phyloP scores from a whole-genome alignment of 2,329 filamentous ascomycete genomes.

The Alternaria sp. region DNA sequence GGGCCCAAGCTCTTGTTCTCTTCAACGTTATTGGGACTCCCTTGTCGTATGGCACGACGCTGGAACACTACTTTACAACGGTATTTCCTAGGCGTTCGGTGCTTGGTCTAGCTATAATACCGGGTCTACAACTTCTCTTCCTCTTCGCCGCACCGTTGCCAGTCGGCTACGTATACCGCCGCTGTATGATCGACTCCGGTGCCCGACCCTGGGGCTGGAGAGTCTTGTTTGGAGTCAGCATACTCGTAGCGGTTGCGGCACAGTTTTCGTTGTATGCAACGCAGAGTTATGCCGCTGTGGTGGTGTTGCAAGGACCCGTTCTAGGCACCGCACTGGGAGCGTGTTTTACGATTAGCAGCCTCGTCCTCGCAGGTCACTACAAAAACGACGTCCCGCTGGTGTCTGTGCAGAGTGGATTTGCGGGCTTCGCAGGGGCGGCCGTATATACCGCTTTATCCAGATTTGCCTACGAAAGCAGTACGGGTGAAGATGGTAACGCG shows the following conservation, averaged over 20 bases:
- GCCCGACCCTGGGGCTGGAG: not conserved
- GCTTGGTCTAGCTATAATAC: constrained; percentile 10
- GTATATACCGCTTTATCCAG: constrained; percentile 16
- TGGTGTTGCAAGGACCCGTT: constrained; percentile 19
- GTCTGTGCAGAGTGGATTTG: constrained; percentile 37
- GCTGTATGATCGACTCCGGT: not conserved
- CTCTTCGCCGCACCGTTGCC: constrained; percentile 14
- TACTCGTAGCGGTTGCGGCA: not conserved
- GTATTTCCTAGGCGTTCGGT: constrained; percentile 4
- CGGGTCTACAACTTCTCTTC: constrained; percentile 18
- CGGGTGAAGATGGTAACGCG: not conserved
- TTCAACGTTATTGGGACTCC: constrained; percentile 34
- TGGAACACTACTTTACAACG: constrained; percentile 32
- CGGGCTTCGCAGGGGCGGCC: constrained; percentile 20
- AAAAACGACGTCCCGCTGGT: constrained; percentile 37
- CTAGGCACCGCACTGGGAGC: constrained; percentile 24
- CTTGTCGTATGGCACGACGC: constrained; percentile 28
- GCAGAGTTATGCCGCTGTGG: not conserved
- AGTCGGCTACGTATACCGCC: constrained; percentile 7
- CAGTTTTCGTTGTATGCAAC: not conserved
- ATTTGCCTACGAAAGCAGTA: not conserved
- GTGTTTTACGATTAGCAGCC: constrained; percentile 14
- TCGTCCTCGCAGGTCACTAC: constrained; percentile 30
- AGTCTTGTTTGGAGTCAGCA: not conserved
- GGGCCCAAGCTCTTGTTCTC: constrained; percentile 29